phyloP scores from a whole-genome alignment of 1,139 yeast species.

The Insectozyma bohioensis region DNA sequence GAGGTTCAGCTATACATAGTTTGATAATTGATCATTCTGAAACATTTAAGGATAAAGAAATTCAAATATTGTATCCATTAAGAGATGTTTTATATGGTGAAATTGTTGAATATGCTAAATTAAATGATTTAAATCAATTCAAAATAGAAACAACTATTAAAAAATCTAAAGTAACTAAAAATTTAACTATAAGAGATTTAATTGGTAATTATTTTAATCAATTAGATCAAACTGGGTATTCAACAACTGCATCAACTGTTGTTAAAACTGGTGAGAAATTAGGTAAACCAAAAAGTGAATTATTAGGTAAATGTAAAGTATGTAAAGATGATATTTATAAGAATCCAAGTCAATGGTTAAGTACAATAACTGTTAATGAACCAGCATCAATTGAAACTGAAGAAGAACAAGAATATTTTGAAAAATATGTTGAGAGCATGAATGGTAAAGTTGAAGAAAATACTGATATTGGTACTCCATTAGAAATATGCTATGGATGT shows the following conservation, averaged over 20 bases:
- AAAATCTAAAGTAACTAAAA: constrained; percentile 48
- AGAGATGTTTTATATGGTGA: constrained; percentile 74
- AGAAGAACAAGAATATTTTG: constrained; percentile 42
- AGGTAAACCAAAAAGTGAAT: constrained; percentile 44
- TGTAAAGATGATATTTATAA: constrained; percentile 53
- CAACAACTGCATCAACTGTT: constrained; percentile 91
- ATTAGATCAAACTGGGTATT: constrained; percentile 74
- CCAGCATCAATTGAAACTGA: constrained; percentile 51
- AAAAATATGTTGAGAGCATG: constrained; percentile 17
- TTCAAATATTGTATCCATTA: constrained; percentile 63
- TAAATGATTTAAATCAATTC: constrained; percentile 30
- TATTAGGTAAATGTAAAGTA: constrained; percentile 40
- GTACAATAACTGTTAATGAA: constrained; percentile 66
- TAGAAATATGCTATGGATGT: constrained; percentile 75
- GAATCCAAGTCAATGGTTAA: constrained; percentile 69
- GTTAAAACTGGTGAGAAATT: constrained; percentile 86
- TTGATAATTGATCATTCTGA: constrained; percentile 48
- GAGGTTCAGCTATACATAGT: constrained; percentile 68
- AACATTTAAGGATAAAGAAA: constrained; percentile 24
- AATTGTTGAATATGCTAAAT: constrained; percentile 49
- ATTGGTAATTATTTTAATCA: constrained; percentile 70
- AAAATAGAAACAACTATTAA: constrained; percentile 21
- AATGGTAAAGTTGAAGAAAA: constrained; percentile 8
- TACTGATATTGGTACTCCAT: constrained; percentile 14
- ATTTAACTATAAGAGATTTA: constrained; percentile 78